phyloP scores from a whole-genome alignment of 352 stramenopile genomes.

The Phytopythium chamaehyphon region DNA sequence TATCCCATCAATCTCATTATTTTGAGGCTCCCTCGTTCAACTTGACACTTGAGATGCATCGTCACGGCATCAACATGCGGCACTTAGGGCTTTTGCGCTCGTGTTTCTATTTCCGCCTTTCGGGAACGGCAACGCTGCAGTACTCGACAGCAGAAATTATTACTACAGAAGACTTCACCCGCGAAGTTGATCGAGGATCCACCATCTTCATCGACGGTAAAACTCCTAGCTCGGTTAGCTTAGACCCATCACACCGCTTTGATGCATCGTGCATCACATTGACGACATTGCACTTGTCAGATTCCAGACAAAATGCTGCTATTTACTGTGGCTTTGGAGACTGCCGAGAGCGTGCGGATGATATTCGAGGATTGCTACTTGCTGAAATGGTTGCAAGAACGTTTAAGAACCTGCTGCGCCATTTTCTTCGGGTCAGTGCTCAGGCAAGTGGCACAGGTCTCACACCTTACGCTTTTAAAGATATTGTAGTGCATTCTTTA shows the following conservation, averaged over 20 bases:
- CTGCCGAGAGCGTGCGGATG: slow-evolving; percentile 43
- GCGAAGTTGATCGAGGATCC: slow-evolving; percentile 73
- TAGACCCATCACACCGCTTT: slow-evolving; percentile 34
- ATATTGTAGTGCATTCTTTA: slow-evolving; percentile 48
- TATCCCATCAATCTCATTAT: slow-evolving; percentile 58
- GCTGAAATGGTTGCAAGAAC: slow-evolving; percentile 86
- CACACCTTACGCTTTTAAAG: slow-evolving; percentile 34
- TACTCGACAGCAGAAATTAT: slow-evolving; percentile 78
- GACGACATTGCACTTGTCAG: slow-evolving; percentile 40
- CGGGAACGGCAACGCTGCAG: slow-evolving; percentile 71
- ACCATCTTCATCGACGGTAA: slow-evolving; percentile 55
- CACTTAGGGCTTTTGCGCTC: slow-evolving; percentile 82
- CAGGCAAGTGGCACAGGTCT: slow-evolving; percentile 34
- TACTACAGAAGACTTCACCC: slow-evolving; percentile 78
- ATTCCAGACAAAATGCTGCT: slow-evolving; percentile 68
- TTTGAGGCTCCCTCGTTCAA: slow-evolving; percentile 45
- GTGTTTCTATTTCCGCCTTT: slow-evolving; percentile 74
- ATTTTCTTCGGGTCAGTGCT: slow-evolving; percentile 52
- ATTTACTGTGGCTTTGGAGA: slow-evolving; percentile 64
- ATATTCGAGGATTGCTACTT: slow-evolving; percentile 64
- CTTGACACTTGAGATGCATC: slow-evolving; percentile 81
- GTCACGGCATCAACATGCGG: slow-evolving; percentile 87
- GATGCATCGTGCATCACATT: slow-evolving; percentile 64
- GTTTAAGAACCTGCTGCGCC: slow-evolving; percentile 85
- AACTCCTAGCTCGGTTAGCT: slow-evolving; percentile 45